Evolutionary conservation across 495 filamentous ascomycete species (phyloP), one percentile per base, ranked within the genome.

Genomic region (Podospora comata): DNA sequence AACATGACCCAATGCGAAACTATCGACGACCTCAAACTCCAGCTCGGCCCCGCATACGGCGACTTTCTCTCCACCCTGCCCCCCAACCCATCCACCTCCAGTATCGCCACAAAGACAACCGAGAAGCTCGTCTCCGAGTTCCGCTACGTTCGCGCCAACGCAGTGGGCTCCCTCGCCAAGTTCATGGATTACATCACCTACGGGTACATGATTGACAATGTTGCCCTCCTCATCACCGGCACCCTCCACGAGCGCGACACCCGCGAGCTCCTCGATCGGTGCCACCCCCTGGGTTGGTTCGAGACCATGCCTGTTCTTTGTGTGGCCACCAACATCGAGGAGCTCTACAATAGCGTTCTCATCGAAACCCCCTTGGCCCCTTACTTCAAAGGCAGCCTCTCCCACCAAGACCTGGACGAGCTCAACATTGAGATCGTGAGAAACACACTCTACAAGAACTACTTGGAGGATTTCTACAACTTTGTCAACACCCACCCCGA

Each of bases 151-250:
- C 89, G 93, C 72, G 92, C 92, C 55, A 96, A 98, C 76, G 89
- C 96, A 18, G 91, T 91, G 5, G 96, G 95, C 6, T 91, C 92
- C 0, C 87, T 97, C 23, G 89, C 93, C 62, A 92, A 91, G 73
- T 99, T 99, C 79, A 89, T 98, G 82, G 92, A 97, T 75, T 99
- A 97, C 78, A 82, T 99, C 65, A 98, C 94, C 13, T 98, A 99
- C 75, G 93, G 92, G 60, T 99, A 99, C 84, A 99, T 99, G 95
- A 99, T 99, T 79, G 95, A 99, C 80, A 99, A 99, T 77, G 93
- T 99, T 55, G 96, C 95, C 28, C 89, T 99, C 26, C 88, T 99
- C 73, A 99, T 99, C 79, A 99, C 95, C 53, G 95, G 96, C 69
- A 99, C 96, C 20, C 86, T 99, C 20, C 95, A 98, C 79, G 96